phyloP scores from a whole-genome alignment of 2,329 filamentous ascomycete species.

The Colletotrichum lindemuthianum region DNA sequence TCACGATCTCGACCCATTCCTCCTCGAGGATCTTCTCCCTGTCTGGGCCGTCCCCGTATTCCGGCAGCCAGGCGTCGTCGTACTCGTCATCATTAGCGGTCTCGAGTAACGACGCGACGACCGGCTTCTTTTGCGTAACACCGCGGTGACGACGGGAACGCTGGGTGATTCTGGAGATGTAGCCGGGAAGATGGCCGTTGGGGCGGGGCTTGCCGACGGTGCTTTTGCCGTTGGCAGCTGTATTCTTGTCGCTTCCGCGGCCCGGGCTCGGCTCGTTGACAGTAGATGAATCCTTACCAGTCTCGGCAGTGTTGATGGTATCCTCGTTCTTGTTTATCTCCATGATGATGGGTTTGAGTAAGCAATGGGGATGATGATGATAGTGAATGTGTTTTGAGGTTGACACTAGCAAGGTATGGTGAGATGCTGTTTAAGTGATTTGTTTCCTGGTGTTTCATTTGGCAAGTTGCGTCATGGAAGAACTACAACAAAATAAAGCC shows the following conservation, averaged over 20 bases:
- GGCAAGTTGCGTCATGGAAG: too few species aligned
- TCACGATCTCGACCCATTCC: slow-evolving; percentile 23
- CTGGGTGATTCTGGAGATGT: neutral
- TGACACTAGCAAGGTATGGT: neutral
- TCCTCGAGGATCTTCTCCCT: slow-evolving; percentile 12
- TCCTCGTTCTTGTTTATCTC: neutral
- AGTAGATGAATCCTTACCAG: neutral
- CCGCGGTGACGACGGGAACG: slow-evolving; percentile 12
- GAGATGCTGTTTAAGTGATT: neutral
- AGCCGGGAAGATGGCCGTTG: neutral
- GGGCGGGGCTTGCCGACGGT: neutral
- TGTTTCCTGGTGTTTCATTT: too few species aligned
- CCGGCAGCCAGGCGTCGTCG: slow-evolving; percentile 27
- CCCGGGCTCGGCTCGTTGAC: too few species aligned
- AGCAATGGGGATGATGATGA: too few species aligned
- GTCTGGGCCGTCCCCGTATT: slow-evolving; percentile 14
- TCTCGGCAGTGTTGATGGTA: too few species aligned
- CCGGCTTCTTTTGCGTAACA: slow-evolving; percentile 1
- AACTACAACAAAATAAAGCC: too few species aligned
- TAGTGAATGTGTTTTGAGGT: neutral
- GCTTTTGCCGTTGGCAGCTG: neutral
- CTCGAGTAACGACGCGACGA: slow-evolving; percentile 14
- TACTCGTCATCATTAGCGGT: slow-evolving; percentile 31
- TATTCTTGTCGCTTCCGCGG: neutral
- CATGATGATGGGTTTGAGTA: too few species aligned